Conservation (phyloP, 1,139 yeast genomes). For the Candida sanyaensis region DNA sequence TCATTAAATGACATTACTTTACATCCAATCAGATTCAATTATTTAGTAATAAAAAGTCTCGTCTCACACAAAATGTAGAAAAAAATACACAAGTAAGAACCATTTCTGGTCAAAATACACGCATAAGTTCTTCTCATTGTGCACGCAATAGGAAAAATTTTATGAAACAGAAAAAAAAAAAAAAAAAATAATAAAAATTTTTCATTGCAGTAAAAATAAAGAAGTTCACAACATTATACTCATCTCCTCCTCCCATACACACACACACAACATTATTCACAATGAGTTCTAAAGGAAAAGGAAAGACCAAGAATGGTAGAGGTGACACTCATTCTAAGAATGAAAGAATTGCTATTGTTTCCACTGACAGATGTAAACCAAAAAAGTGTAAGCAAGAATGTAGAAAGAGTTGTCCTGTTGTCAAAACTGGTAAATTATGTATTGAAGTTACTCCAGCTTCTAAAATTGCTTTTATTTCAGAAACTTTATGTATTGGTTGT, state of each 20-base stretch:
- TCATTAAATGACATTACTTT: background rate
- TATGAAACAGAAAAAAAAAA: slow-evolving; percentile 1
- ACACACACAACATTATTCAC: background rate
- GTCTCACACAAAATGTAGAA: background rate
- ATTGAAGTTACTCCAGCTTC: slow-evolving; percentile 91
- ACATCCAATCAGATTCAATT: background rate
- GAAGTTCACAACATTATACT: background rate
- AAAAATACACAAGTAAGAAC: background rate
- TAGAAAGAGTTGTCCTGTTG: slow-evolving; percentile 95
- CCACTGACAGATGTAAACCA: slow-evolving; percentile 93
- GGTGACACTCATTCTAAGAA: slow-evolving; percentile 55
- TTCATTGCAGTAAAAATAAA: background rate
- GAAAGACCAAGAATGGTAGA: slow-evolving; percentile 18
- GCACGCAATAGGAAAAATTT: slow-evolving; percentile 4
- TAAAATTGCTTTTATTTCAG: slow-evolving; percentile 95
- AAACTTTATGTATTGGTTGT: slow-evolving; percentile 94
- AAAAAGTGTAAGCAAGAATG: slow-evolving; percentile 98
- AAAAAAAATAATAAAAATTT: background rate
- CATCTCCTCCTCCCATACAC: background rate
- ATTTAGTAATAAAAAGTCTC: background rate
- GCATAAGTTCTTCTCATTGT: slow-evolving; percentile 1
- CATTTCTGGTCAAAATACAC: background rate
- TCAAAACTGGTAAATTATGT: slow-evolving; percentile 95
- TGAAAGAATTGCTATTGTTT: slow-evolving; percentile 92
- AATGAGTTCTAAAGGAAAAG: slow-evolving; percentile 16